These are phyloP conservation scores for Penicillium sp. DNA, from an alignment of 2,329 filamentous ascomycete genomes.

Conservation along the genomic window DNA sequence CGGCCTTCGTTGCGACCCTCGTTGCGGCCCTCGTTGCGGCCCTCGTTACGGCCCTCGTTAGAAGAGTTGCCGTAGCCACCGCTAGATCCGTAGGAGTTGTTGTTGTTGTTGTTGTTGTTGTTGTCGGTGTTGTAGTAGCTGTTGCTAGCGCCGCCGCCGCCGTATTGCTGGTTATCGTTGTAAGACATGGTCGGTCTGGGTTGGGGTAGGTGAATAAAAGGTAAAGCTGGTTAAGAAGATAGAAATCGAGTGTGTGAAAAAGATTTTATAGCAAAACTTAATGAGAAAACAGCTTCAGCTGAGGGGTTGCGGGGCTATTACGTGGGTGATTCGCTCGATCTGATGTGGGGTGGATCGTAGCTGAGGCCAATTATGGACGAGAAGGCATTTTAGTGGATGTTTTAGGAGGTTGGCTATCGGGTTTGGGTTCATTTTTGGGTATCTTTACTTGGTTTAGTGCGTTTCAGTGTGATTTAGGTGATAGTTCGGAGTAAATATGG, in stretches of 20 bases:
- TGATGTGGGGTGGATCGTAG: not conserved
- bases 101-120: not conserved
- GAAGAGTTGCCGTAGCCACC: not conserved
- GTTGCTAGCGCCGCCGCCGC: constrained; percentile 16
- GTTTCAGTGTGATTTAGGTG: not conserved
- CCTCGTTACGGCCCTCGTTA: not conserved
- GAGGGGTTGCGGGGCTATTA: constrained; percentile 6
- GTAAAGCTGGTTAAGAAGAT: not conserved
- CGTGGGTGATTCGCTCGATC: not conserved
- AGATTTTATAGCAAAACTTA: not conserved
- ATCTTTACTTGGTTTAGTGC: not conserved
- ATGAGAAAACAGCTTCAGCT: constrained; percentile 11
- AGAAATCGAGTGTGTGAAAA: not conserved
- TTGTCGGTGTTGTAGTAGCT: constrained; percentile 28
- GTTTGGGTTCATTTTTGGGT: not conserved
- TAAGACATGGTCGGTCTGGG: constrained; percentile 19
- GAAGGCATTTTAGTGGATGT: not conserved
- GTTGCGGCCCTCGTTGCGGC: constrained; percentile 6
- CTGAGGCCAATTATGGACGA: not conserved
- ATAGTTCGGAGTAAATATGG: not conserved
- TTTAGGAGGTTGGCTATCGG: not conserved
- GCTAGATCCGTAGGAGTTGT: not conserved
- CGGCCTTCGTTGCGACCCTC: constrained; percentile 10
- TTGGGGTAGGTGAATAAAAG: not conserved
- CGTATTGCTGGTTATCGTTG: constrained; percentile 18